Conservation (phyloP, 2,329 filamentous ascomycete genomes). For the Talaromyces sp. region DNA sequence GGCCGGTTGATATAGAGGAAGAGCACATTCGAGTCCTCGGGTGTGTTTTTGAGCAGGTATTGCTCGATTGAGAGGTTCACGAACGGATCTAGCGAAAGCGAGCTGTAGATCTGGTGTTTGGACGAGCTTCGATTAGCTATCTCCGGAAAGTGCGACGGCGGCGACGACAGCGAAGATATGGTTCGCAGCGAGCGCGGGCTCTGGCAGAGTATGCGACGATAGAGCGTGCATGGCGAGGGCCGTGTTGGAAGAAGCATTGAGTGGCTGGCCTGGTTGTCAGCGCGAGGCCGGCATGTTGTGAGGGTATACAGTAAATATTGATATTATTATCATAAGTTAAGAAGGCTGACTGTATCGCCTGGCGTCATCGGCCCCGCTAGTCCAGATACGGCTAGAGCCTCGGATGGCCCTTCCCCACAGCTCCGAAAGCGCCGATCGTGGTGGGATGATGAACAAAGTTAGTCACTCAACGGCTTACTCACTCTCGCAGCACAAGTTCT, state of each 20-base stretch:
- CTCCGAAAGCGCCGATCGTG: constrained; percentile 1
- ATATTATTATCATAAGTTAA: too few species aligned
- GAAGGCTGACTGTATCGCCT: background rate
- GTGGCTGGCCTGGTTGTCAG: constrained; percentile 10
- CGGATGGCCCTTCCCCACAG: background rate
- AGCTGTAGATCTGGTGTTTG: constrained; percentile 62
- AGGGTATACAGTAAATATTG: too few species aligned
- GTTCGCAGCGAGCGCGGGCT: background rate
- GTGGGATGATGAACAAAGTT: background rate
- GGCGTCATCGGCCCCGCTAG: constrained; percentile 1
- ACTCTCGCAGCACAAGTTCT: background rate
- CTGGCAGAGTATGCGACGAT: background rate
- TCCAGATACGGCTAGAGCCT: background rate
- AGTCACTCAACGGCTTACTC: background rate
- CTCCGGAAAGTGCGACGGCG: constrained; percentile 26
- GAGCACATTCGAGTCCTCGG: constrained; percentile 67
- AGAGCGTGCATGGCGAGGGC: constrained; percentile 13
- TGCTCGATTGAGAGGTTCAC: constrained; percentile 94
- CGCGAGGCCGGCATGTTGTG: background rate
- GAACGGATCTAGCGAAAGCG: constrained; percentile 65
- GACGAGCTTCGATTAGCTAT: constrained; percentile 29
- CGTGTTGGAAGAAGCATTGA: constrained; percentile 23
- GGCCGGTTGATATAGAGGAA: constrained; percentile 86
- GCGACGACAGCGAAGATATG: constrained; percentile 18
- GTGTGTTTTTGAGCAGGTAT: constrained; percentile 70